Evolutionary conservation across 805 yeast species (phyloP).

Genomic region (Metschnikowia kunwiensis): DNA sequence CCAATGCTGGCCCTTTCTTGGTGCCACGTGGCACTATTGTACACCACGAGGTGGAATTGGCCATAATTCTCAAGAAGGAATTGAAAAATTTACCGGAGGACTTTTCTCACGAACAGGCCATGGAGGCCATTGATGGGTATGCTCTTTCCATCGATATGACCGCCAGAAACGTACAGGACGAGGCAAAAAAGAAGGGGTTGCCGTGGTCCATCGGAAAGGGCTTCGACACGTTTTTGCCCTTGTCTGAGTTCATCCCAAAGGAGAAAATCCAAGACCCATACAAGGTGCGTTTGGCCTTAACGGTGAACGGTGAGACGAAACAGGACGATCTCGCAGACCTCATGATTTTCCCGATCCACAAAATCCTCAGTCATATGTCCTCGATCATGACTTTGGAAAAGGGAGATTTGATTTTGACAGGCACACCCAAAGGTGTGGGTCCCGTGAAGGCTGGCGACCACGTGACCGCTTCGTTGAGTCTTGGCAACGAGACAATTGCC

Average conservation of each 20-base stretch:
- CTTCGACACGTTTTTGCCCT: constrained; percentile 90
- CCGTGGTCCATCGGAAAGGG: constrained; percentile 98
- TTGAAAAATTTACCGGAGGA: constrained; percentile 59
- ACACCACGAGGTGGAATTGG: constrained; percentile 94
- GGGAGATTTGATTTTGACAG: constrained; percentile 90
- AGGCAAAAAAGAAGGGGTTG: constrained; percentile 86
- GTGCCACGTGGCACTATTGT: constrained; percentile 77
- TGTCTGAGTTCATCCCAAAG: constrained; percentile 72
- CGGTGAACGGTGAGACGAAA: constrained; percentile 64
- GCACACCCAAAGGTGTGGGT: constrained; percentile 99
- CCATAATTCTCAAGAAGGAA: constrained; percentile 63
- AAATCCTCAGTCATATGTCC: constrained; percentile 75
- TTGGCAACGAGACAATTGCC: constrained; percentile 54
- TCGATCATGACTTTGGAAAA: constrained; percentile 86
- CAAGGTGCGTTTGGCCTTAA: constrained; percentile 58
- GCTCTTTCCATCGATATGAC: constrained; percentile 91
- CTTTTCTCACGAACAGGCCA: constrained; percentile 64
- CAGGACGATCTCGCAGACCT: constrained; percentile 75
- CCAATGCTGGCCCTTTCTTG: constrained; percentile 67
- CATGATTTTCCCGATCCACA: constrained; percentile 87
- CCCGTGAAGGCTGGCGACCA: constrained; percentile 72
- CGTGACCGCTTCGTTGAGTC: constrained; percentile 59
- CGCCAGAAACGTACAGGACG: constrained; percentile 93
- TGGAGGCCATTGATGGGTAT: constrained; percentile 80
- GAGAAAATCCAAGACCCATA: constrained; percentile 67